Evolutionary conservation across 106 monocot genomes (phyloP).

Genomic region (Posidonia australis): DNA sequence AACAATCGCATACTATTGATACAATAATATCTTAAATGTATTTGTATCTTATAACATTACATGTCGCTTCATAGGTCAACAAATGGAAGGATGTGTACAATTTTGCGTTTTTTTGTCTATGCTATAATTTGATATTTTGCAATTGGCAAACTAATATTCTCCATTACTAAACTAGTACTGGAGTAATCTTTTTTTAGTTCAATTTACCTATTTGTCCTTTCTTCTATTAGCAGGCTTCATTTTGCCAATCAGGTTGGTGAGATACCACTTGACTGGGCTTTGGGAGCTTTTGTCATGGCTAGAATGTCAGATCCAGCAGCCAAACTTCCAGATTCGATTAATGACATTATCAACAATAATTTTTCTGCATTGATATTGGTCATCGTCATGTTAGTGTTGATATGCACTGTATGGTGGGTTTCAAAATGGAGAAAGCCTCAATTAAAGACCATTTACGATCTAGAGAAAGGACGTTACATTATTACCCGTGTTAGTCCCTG

Average conservation of each 20-base stretch:
- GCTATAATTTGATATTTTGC: too few relatives aligned
- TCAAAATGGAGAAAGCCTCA: slow-evolving; percentile 65
- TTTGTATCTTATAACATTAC: too few relatives aligned
- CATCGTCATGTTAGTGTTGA: slow-evolving; percentile 16
- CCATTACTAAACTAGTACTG: background rate
- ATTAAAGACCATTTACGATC: slow-evolving; percentile 75
- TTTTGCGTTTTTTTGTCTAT: too few relatives aligned
- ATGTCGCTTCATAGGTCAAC: too few relatives aligned
- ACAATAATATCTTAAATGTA: too few relatives aligned
- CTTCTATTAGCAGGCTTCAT: slow-evolving; percentile 37
- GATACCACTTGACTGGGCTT: slow-evolving; percentile 61
- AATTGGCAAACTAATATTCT: too few relatives aligned
- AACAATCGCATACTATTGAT: too few relatives aligned
- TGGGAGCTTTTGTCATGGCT: slow-evolving; percentile 71
- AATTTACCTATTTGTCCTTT: background rate
- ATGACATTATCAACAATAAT: slow-evolving; percentile 6
- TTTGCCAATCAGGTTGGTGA: slow-evolving; percentile 44
- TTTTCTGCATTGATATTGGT: slow-evolving; percentile 10
- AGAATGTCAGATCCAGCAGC: slow-evolving; percentile 10
- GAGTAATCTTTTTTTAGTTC: background rate
- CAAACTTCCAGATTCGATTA: slow-evolving; percentile 19
- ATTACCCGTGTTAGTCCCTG: slow-evolving; percentile 45
- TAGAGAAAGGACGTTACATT: slow-evolving; percentile 88
- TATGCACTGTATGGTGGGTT: slow-evolving; percentile 22
- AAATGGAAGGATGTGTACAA: too few relatives aligned